Percentiles rank a stretch among this genome's conserved stretches.
Evolutionary conservation across 345 rosid species (phyloP).

Genomic region (Murraya paniculata): DNA sequence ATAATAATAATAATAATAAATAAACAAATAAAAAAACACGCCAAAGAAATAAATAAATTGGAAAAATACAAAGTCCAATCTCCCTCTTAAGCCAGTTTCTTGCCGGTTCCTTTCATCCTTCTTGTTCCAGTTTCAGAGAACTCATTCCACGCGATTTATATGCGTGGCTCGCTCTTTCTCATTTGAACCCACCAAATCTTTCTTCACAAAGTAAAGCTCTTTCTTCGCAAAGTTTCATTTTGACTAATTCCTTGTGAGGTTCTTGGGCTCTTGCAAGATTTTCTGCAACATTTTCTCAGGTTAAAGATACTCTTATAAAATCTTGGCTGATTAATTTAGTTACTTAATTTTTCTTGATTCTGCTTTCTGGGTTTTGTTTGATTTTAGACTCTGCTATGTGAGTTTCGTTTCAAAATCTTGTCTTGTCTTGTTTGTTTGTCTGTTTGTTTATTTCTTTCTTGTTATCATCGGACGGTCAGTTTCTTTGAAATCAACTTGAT

Average conservation of each 20-base stretch:
- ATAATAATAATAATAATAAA: no score
- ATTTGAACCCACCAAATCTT: not conserved
- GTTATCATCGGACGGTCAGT: not conserved
- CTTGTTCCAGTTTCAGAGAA: not conserved
- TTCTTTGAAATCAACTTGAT: not conserved
- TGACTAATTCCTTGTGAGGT: not conserved
- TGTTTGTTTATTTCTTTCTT: not conserved
- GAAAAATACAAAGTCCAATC: not conserved
- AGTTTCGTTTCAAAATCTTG: not conserved
- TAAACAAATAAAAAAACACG: not conserved
- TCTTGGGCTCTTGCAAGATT: not conserved
- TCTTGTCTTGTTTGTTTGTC: not conserved
- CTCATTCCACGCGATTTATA: conserved; percentile 1
- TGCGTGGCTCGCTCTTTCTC: not conserved
- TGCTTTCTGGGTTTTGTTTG: not conserved
- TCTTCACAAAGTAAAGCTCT: not conserved
- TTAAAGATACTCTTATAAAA: not conserved
- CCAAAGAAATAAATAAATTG: not conserved
- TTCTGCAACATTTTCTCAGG: conserved; percentile 1
- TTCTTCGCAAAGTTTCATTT: not conserved
- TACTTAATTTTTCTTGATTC: not conserved
- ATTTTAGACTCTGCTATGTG: not conserved
- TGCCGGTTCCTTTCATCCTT: not conserved
- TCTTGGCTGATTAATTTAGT: not conserved
- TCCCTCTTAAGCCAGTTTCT: not conserved